Conservation (phyloP, 2,329 filamentous ascomycete genomes). For the Monilinia vaccinii-corymbosi region DNA sequence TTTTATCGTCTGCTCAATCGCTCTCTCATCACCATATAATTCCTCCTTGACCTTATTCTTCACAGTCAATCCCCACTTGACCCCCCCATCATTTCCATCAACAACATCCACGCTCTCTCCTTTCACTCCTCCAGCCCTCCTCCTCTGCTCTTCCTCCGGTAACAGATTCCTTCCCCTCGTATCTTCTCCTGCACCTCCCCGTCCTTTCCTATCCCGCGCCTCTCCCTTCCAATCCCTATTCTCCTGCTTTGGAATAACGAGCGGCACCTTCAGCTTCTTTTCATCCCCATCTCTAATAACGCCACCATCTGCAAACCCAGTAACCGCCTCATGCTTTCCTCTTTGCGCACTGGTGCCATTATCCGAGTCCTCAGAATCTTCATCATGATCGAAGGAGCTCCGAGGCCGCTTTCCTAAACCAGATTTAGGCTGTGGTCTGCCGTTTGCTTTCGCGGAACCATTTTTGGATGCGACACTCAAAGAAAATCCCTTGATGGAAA, state of each 20-base stretch:
- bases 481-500: constrained; percentile 33
- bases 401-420: constrained; percentile 34
- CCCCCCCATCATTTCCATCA: constrained; percentile 33
- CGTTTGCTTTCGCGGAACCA: constrained; percentile 18
- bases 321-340: constrained; percentile 38
- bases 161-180: constrained; percentile 41
- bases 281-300: constrained; percentile 31
- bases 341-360: constrained; percentile 33
- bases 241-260: constrained; percentile 48
- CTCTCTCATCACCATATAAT: constrained; percentile 19
- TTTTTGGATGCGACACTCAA: constrained; percentile 30
- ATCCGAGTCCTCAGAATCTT: constrained; percentile 38
- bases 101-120: constrained; percentile 29
- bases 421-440: constrained; percentile 21
- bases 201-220: constrained; percentile 36
- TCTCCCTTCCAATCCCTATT: constrained; percentile 58
- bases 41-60: constrained; percentile 32
- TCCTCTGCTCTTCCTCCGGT: constrained; percentile 44
- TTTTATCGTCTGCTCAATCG: constrained; percentile 6
- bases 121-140: constrained; percentile 30
- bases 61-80: constrained; percentile 41
- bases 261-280: constrained; percentile 25
- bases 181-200: constrained; percentile 26
- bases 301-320: constrained; percentile 41
- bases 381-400: constrained; percentile 45